Base-by-base conservation (phyloP, 352 stramenopile species). In the Stramenopiles sp. region DNA sequence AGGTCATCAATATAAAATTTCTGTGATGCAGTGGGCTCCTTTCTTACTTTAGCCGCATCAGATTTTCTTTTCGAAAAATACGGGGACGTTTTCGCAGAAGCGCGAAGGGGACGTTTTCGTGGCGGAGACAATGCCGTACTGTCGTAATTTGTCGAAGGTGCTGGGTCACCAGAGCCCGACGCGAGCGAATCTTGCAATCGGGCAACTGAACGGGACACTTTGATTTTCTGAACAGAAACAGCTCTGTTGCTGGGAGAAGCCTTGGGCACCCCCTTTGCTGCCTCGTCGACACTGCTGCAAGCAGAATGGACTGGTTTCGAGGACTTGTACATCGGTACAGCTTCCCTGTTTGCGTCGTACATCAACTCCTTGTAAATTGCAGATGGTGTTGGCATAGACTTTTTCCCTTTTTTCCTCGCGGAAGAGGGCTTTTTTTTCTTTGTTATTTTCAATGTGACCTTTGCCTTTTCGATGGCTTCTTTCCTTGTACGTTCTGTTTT, bases 401-500 rank as follows among this genome's bases (percentile, higher is more conserved):
- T 33, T 33, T 2, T 71, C 35, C 4, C 53, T 71, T 71, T 71
- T 71, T 71, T 6, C 6, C 53, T 2, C 12, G 6, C 12, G 53
- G 53, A 31, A 2, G 2, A 2, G 33, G 33, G 33, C 35, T 6
- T 71, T 6, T 71, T 71, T 33, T 71, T 71, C 53, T 71, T 71
- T 6, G 53, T 71, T 35, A 71, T 71, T 6, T 71, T 71, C 53
- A 71, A 71, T 2, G 53, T 71, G 6, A 71, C 53, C 12, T 71
- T 71, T 71, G 53, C 53, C 35, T 71, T 71, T 71, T 71, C 53
- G 2, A 71, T 4, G 6, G 53, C 53, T 71, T 31, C 53, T 71
- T 71, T 71, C 25, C 25, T 63, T 2, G 53, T 71, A 35, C 53
- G 33, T 6, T 71, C 53, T 2, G 53, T 71, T 71, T 86, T 87